These are phyloP conservation scores for Schwanniomyces polymorphus DNA, from an alignment of 805 yeast genomes.

Conservation along the genomic window DNA sequence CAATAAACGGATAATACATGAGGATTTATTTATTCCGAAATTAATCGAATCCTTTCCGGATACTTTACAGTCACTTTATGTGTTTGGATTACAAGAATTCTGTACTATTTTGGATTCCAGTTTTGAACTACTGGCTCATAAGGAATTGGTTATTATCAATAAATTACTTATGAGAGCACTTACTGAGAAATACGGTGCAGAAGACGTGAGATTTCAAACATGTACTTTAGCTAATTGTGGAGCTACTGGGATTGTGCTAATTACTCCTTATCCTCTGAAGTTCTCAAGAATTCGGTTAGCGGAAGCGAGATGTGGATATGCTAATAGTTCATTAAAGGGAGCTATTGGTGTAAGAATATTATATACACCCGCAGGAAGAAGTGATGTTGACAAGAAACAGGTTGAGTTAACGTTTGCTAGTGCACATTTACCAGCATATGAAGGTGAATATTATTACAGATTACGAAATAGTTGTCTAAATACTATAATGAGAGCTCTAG, in stretches of 20 bases:
- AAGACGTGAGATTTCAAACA: constrained; percentile 36
- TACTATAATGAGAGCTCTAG: constrained; percentile 51
- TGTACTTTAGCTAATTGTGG: constrained; percentile 51
- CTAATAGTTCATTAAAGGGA: constrained; percentile 70
- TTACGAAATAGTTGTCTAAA: constrained; percentile 55
- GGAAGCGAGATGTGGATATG: constrained; percentile 53
- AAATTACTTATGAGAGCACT: constrained; percentile 35
- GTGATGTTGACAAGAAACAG: constrained; percentile 9
- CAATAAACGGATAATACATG: constrained; percentile 45
- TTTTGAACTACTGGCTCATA: constrained; percentile 34
- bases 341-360: constrained; percentile 62
- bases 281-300: constrained; percentile 25
- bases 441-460: constrained; percentile 51
- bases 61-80: constrained; percentile 47
- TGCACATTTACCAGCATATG: constrained; percentile 78
- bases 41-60: constrained; percentile 26
- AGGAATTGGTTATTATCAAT: constrained; percentile 35
- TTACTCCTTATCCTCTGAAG: constrained; percentile 44
- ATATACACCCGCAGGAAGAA: constrained; percentile 20
- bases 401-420: constrained; percentile 60
- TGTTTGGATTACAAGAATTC: constrained; percentile 69
- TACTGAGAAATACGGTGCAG: constrained; percentile 25
- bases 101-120: constrained; percentile 57
- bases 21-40: constrained; percentile 27
- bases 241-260: constrained; percentile 53